phyloP scores from a whole-genome alignment of 1,139 yeast species.

The Geotrichum aggregatum region DNA sequence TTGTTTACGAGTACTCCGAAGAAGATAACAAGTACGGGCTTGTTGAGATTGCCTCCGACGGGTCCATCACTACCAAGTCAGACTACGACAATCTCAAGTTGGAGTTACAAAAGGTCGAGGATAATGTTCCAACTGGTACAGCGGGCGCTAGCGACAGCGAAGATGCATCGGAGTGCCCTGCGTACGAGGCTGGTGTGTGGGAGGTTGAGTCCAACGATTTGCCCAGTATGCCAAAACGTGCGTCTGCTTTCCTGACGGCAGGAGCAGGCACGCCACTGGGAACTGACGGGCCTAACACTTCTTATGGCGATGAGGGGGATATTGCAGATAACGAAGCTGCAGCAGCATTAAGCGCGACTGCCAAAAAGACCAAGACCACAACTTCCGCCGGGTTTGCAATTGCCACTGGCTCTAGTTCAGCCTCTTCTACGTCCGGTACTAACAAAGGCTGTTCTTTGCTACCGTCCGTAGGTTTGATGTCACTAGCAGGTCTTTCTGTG shows the following conservation, averaged over 20 bases:
- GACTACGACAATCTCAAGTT: conserved; percentile 57
- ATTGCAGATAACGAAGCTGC: too few relatives aligned
- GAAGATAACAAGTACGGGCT: conserved; percentile 87
- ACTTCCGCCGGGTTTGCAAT: conserved; percentile 18
- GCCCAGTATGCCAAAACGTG: conserved; percentile 79
- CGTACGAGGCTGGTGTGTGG: conserved; percentile 44
- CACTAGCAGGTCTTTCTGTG: too few relatives aligned
- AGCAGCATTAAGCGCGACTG: too few relatives aligned
- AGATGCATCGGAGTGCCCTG: conserved; percentile 63
- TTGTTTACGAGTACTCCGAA: conserved; percentile 86
- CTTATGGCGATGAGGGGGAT: conserved; percentile 38
- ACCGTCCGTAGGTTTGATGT: too few relatives aligned
- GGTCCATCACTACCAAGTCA: conserved; percentile 44
- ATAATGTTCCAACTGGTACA: conserved; percentile 76
- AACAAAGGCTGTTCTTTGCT: too few relatives aligned
- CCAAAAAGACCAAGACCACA: conserved; percentile 32
- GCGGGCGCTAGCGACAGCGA: conserved; percentile 50
- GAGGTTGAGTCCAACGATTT: conserved; percentile 55
- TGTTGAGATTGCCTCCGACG: conserved; percentile 51
- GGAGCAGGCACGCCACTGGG: conserved; percentile 83
- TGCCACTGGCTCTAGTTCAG: conserved; percentile 21
- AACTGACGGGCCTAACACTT: conserved; percentile 66
- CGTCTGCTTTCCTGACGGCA: conserved; percentile 59
- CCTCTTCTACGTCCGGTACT: conserved; percentile 25
- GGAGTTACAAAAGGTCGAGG: conserved; percentile 46